Evolutionary conservation across 345 rosid genomes (phyloP).

Genomic region (Psidium guajava): DNA sequence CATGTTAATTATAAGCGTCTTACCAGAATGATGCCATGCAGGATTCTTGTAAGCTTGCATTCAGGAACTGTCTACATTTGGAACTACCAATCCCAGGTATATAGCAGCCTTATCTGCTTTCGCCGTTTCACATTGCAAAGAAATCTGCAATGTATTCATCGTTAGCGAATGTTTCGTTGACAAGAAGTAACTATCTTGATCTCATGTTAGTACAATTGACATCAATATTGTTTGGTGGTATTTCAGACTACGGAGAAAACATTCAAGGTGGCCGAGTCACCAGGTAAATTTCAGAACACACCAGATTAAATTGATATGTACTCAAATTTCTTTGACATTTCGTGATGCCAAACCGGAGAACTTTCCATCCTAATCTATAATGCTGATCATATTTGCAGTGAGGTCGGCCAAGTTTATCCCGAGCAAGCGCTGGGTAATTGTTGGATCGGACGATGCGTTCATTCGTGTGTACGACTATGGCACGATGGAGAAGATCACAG

Average conservation of each 20-base stretch:
- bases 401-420: constrained; percentile 30
- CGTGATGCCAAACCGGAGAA: background rate
- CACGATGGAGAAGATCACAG: constrained; percentile 18
- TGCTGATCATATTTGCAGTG: constrained; percentile 1
- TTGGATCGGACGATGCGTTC: constrained; percentile 22
- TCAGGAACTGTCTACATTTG: constrained; percentile 63
- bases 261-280: background rate
- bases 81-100: constrained; percentile 39
- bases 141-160: background rate
- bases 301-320: background rate
- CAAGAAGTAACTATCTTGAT: background rate
- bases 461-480: constrained; percentile 16
- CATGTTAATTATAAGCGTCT: background rate
- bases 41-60: constrained; percentile 63
- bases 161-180: background rate
- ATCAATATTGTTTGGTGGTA: background rate
- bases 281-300: background rate
- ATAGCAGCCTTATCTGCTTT: background rate
- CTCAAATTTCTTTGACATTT: background rate
- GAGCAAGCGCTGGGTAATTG: constrained; percentile 19
- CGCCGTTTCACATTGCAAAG: no score
- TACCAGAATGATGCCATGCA: constrained; percentile 4
- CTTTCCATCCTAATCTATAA: background rate
- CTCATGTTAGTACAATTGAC: background rate
- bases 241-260: constrained; percentile 2